Percentiles rank a stretch among this genome's conserved stretches.
Evolutionary conservation across 108 stramenopile species (phyloP).

Genomic region (Discostella pseudostelligera): DNA sequence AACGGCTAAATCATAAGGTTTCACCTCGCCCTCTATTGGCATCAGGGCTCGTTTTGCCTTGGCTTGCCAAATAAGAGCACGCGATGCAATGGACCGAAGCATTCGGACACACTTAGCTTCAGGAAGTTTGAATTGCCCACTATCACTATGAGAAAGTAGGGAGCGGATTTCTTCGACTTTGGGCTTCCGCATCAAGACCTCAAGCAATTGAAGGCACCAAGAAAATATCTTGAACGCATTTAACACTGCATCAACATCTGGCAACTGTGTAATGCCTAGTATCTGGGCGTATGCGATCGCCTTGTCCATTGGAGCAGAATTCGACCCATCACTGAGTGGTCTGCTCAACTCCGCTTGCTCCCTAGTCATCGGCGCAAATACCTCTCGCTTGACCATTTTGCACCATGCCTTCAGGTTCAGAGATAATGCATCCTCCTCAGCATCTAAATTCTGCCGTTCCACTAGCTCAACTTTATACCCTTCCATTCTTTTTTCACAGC

Average conservation of each 20-base stretch:
- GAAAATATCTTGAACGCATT: conserved; percentile 63
- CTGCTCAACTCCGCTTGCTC: conserved; percentile 49
- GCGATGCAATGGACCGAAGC: conserved; percentile 57
- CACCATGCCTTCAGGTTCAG: conserved; percentile 57
- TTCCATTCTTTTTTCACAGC: conserved; percentile 43
- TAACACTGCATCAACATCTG: conserved; percentile 52
- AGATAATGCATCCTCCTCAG: conserved; percentile 47
- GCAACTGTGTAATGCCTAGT: conserved; percentile 54
- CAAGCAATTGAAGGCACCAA: conserved; percentile 60
- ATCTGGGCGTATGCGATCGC: conserved; percentile 45
- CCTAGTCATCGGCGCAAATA: conserved; percentile 50
- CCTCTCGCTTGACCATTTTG: conserved; percentile 48
- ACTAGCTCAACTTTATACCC: conserved; percentile 31
- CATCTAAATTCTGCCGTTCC: conserved; percentile 51
- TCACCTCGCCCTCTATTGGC: conserved; percentile 50
- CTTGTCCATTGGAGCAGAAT: conserved; percentile 48
- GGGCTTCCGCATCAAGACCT: conserved; percentile 53
- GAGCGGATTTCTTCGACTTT: conserved; percentile 47
- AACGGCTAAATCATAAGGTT: conserved; percentile 41
- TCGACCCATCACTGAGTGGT: conserved; percentile 39
- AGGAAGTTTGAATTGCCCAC: conserved; percentile 47
- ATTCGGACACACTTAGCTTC: conserved; percentile 69
- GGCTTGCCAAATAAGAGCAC: conserved; percentile 56
- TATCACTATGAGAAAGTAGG: conserved; percentile 44
- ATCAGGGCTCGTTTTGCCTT: conserved; percentile 60